Evolutionary conservation across 129 eudicot species (phyloP).

Genomic region (Arctium minus): DNA sequence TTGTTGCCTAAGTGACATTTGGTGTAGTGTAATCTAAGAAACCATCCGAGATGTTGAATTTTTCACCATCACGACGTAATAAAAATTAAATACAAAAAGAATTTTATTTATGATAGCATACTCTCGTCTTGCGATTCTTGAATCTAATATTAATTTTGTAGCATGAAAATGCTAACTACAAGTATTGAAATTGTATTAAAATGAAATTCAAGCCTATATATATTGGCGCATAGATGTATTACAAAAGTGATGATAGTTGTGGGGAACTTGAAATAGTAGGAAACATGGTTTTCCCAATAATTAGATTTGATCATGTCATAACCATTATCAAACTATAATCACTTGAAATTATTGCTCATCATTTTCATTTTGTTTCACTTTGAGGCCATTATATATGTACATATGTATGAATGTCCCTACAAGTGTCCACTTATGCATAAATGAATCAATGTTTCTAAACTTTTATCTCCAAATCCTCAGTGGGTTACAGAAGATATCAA

Average conservation of each 20-base stretch:
- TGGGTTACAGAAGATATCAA: conserved; percentile 23
- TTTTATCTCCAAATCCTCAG: conserved; percentile 20
- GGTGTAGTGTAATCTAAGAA: background rate
- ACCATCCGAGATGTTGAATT: background rate
- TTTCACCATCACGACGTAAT: background rate
- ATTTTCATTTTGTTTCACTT: conserved; percentile 42
- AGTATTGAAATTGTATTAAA: background rate
- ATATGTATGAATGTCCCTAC: conserved; percentile 37
- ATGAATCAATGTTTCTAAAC: conserved; percentile 31
- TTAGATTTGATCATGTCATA: conserved; percentile 23
- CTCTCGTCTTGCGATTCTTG: background rate
- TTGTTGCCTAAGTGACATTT: too few species aligned
- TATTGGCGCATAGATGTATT: background rate
- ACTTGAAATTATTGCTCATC: conserved; percentile 61
- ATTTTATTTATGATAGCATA: background rate
- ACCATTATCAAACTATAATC: conserved; percentile 53
- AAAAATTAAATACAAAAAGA: background rate
- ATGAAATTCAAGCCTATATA: background rate
- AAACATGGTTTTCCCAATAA: conserved; percentile 44
- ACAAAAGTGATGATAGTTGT: conserved; percentile 9
- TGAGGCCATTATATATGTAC: conserved; percentile 25
- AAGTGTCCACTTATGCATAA: conserved; percentile 22
- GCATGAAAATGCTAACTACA: background rate
- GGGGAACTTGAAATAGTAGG: conserved; percentile 36
- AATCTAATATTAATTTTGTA: background rate